Base-by-base conservation (phyloP, 2,329 filamentous ascomycete genomes). In the Alternaria angustiovoidea region DNA sequence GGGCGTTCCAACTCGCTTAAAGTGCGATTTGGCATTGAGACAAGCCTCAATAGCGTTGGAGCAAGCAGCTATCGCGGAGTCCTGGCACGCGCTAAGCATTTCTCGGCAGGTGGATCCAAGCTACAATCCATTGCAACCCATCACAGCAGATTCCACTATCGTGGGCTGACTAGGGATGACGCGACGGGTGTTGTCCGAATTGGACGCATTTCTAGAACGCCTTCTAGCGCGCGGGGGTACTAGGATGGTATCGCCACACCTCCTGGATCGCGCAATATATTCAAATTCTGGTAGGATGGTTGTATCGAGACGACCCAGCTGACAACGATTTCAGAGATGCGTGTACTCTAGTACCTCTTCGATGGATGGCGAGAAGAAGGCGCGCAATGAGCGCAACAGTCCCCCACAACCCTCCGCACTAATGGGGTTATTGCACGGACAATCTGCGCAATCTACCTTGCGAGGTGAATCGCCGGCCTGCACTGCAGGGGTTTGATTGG, bases 21-120 rank as follows among this genome's bases (percentile, higher is more conserved):
- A 20, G 22, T 57, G 46, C 32, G 57, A 67, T 63, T 68, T 68
- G 66, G 61, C 66, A 60, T 64, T 47, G 16, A 56, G 59, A 64
- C 55, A 66, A 68, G 66, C 64, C 57, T 57, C 52, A 39, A n/a
- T 51, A 32, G 52, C 52, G 46, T 30, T 22, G 30, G 34, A 46
- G 57, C 47, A 59, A 49, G 51, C 51, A 43, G 36, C 44, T 49
- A 53, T 48, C 43, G 56, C 38, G 34, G 22, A 22, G 28, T 24
- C 32, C 32, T 46, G 30, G 41, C 42, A 4, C 34, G 12, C 56
- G 38, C 56, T 59, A 62, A 59, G 56, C 55, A 44, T 18, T 41
- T 59, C 59, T 62, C 46, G 59, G 59, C 55, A 59, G 51, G 58
- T 61, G 42, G 32, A 47, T 47, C 30, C n/a, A 20, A 16, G 34